These are phyloP conservation scores for Microbotryum intermedium DNA, from an alignment of 1,284 basidiomycete genomes.

Conservation along the genomic window DNA sequence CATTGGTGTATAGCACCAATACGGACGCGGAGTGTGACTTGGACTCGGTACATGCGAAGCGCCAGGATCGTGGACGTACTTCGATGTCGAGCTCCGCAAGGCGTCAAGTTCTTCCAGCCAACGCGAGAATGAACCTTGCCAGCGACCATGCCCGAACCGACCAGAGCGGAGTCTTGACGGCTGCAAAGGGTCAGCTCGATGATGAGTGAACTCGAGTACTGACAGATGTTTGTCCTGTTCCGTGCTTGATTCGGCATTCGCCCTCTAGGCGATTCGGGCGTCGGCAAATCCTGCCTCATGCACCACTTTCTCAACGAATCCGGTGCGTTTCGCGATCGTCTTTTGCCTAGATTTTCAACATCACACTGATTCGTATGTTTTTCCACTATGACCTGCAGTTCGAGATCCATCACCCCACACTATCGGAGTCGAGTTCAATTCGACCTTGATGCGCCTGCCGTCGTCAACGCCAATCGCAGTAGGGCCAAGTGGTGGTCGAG, in stretches of 20 bases:
- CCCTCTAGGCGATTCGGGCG: slow-evolving; percentile 75
- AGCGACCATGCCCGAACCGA: neutral
- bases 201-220: neutral
- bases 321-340: slow-evolving; percentile 51
- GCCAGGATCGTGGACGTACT: neutral
- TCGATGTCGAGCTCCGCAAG: neutral
- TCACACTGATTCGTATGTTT: slow-evolving; percentile 6
- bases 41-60: neutral
- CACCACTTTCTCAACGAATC: slow-evolving; percentile 92
- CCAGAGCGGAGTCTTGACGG: neutral
- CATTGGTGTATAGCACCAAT: neutral
- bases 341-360: no score
- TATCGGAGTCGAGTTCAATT: slow-evolving; percentile 50
- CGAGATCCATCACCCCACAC: slow-evolving; percentile 96
- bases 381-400: slow-evolving; percentile 49
- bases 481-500: slow-evolving; percentile 1
- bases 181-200: no score
- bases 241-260: neutral
- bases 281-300: slow-evolving; percentile 90
- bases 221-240: neutral
- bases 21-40: neutral
- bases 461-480: slow-evolving; percentile 21
- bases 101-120: neutral
- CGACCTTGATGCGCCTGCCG: slow-evolving; percentile 32
- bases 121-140: neutral